Conservation (phyloP, 371 early-diverging fungal species). For the Rhizopus arrhizus region DNA sequence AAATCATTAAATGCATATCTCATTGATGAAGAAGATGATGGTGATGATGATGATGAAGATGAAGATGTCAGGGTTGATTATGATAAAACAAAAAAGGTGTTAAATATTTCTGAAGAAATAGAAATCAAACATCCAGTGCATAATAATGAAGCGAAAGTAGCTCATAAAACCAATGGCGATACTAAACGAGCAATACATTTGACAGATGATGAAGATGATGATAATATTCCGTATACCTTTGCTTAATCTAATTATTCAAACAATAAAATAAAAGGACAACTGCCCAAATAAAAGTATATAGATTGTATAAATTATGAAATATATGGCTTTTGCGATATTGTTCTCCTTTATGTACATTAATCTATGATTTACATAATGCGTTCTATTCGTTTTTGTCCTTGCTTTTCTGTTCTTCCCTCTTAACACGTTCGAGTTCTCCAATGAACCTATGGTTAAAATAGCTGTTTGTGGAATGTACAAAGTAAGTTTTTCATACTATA, state of each 20-base stretch:
- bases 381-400: not conserved
- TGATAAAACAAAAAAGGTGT: not conserved
- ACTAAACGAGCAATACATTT: no score
- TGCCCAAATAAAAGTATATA: no score
- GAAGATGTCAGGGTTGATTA: not conserved
- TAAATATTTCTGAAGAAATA: no score
- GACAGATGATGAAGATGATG: constrained; percentile 11
- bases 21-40: constrained; percentile 21
- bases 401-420: not conserved
- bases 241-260: no score
- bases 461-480: not conserved
- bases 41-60: constrained; percentile 18
- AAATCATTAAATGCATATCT: not conserved
- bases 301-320: not conserved
- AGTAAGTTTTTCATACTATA: not conserved
- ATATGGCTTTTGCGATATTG: not conserved
- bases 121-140: no score
- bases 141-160: no score
- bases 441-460: not conserved
- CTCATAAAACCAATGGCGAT: no score
- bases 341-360: not conserved
- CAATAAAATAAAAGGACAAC: no score
- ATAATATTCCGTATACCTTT: constrained; percentile 1
- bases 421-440: not conserved
- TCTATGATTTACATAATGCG: not conserved